Evolutionary conservation across 768 basidiomycete species (phyloP).

Genomic region (Boletus tomentosulus): DNA sequence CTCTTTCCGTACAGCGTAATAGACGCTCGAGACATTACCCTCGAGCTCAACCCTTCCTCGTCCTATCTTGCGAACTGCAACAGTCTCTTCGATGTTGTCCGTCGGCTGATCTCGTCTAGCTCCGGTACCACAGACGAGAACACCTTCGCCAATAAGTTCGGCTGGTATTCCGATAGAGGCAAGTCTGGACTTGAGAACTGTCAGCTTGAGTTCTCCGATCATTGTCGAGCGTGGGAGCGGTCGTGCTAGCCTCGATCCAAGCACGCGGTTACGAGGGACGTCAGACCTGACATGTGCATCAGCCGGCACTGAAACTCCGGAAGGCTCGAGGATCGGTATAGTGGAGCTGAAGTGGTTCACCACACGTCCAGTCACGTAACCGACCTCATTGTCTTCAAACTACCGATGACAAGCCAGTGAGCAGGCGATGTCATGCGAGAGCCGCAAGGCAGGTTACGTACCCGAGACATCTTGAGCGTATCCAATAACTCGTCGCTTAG

Average conservation of each 20-base stretch:
- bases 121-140: slow-evolving; percentile 77
- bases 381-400: slow-evolving; percentile 99
- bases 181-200: slow-evolving; percentile 79
- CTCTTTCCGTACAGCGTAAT: slow-evolving; percentile 84
- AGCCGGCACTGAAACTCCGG: slow-evolving; percentile 32
- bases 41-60: slow-evolving; percentile 86
- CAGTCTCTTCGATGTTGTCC: slow-evolving; percentile 57
- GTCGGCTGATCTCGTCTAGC: slow-evolving; percentile 41
- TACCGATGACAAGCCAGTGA: slow-evolving; percentile 28
- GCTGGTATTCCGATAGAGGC: slow-evolving; percentile 75
- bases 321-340: slow-evolving; percentile 82
- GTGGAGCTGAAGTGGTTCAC: slow-evolving; percentile 80
- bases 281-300: slow-evolving; percentile 22
- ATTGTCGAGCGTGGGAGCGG: slow-evolving; percentile 85
- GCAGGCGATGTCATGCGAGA: neutral
- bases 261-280: slow-evolving; percentile 36
- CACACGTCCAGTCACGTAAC: slow-evolving; percentile 87
- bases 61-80: slow-evolving; percentile 85
- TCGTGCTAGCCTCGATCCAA: slow-evolving; percentile 64
- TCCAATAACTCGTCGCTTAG: slow-evolving; percentile 85
- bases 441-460: slow-evolving; percentile 37
- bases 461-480: slow-evolving; percentile 80
- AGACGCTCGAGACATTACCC: slow-evolving; percentile 83
- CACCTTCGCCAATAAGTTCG: slow-evolving; percentile 96
- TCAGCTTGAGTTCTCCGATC: slow-evolving; percentile 96